phyloP scores from a whole-genome alignment of 2,329 filamentous ascomycete genomes.

The Penicillium occitanis region DNA sequence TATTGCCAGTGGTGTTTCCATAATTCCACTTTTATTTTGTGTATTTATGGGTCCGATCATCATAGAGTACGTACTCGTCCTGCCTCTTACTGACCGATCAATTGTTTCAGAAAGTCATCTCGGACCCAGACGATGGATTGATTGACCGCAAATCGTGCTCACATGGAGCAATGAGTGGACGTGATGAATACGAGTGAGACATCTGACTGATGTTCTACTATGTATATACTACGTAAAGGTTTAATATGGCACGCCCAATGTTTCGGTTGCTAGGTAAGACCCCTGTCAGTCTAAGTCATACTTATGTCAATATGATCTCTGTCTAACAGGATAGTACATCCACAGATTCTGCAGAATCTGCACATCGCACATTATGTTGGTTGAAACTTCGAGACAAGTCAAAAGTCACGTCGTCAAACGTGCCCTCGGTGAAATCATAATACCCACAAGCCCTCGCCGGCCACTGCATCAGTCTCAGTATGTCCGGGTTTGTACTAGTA shows the following conservation, averaged over 20 bases:
- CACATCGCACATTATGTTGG: background rate
- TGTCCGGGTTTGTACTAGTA: slow-evolving; percentile 26
- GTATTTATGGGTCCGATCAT: background rate
- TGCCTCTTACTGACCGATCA: background rate
- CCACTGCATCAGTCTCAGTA: slow-evolving; percentile 34
- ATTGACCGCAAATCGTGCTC: slow-evolving; percentile 5
- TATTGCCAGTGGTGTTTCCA: background rate
- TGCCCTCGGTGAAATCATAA: background rate
- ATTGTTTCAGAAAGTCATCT: background rate
- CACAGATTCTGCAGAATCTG: background rate
- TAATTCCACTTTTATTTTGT: background rate
- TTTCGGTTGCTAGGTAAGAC: background rate
- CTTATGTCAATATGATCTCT: background rate
- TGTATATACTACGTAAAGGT: background rate
- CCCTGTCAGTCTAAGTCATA: background rate
- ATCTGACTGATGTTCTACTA: background rate
- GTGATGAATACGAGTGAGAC: background rate
- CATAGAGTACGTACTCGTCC: background rate
- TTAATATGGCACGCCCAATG: background rate
- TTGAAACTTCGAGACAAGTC: background rate
- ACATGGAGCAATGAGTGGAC: background rate
- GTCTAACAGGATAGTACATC: background rate
- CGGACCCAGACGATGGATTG: background rate
- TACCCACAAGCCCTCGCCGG: slow-evolving; percentile 38
- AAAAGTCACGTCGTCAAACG: slow-evolving; percentile 8